Evolutionary conservation across 345 rosid genomes (phyloP).

Genomic region (Microthlaspi erraticum): DNA sequence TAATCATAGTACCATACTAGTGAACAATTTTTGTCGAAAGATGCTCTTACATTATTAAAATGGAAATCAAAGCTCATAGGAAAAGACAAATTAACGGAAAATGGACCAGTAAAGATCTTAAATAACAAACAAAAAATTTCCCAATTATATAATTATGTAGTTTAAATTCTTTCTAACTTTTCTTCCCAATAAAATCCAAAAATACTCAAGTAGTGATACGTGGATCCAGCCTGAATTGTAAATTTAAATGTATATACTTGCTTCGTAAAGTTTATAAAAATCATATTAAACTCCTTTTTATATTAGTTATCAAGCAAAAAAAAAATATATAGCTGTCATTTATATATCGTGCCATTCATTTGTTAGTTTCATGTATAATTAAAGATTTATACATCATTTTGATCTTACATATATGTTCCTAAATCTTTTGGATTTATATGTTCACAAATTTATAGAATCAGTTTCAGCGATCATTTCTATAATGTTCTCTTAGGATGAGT

Average conservation of each 20-base stretch:
- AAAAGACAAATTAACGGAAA: conserved; percentile 1
- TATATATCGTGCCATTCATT: neutral
- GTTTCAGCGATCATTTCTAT: neutral
- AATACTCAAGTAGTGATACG: conserved; percentile 1
- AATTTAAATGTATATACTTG: neutral
- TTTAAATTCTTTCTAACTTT: neutral
- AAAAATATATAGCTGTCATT: neutral
- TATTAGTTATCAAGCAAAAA: neutral
- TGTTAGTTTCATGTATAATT: too few species aligned
- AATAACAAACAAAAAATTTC: neutral
- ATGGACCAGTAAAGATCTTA: neutral
- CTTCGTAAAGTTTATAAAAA: neutral
- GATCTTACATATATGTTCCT: neutral
- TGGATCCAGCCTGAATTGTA: conserved; percentile 1
- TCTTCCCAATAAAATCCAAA: conserved; percentile 20
- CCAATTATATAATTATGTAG: neutral
- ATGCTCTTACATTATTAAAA: conserved; percentile 20
- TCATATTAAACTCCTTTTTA: neutral
- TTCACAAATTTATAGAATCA: too few species aligned
- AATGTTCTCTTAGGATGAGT: too few species aligned
- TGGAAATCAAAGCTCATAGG: conserved; percentile 1
- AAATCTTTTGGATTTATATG: too few species aligned
- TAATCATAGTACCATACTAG: neutral
- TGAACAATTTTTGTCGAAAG: conserved; percentile 13
- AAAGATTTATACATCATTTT: too few species aligned